Base-by-base conservation (phyloP, 2,329 filamentous ascomycete genomes). In the Dactylellina haptotyla region DNA sequence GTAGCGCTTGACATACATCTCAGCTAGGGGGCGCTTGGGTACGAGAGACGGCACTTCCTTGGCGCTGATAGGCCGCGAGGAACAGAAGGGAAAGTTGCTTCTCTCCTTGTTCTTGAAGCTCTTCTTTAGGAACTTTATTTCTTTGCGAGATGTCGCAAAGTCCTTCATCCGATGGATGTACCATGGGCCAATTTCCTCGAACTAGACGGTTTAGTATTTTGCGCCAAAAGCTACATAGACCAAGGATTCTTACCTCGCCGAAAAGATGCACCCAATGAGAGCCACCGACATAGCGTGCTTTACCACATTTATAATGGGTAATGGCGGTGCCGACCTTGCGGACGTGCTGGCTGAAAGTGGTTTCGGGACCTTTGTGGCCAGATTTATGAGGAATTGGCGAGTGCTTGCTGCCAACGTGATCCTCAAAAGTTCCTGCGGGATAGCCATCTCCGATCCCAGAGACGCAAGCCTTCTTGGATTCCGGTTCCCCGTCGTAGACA, bases 221-320 rank as follows among this genome's bases (percentile, higher is more conserved):
- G 25, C n/a, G n/a, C 10, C 10, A 5, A 2, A 10, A 9, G 34
- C 2, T 28, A 2, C 10, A 25, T 3, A 20, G 14, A 9, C 4
- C 8, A 4, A 3, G n/a, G 26, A 30, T n/a, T 25, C 59, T 23
- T 65, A 72, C 67, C 48, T 72, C 67, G 18, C 67, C 67, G 20
- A 72, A 72, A 26, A 72, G 59, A 54, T 72, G 67, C 14, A 72
- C 67, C 67, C 67, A 72, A 41, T 72, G 67, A 3, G 67, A 64
- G n/a, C 67, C 67, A 1, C 67, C 67, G 16, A 72, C 67, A 43
- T 72, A 72, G n/a, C 67, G 48, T 8, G 67, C 67, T 37, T 72
- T 72, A n/a, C 67, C 67, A 37, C 58, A 30, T 12, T 45, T 72
- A 23, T 72, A 72, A 20, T 64, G 67, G 3, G 67, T 72, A 34